phyloP scores from a whole-genome alignment of 2,329 filamentous ascomycete genomes.

The Penicillium sp. region DNA sequence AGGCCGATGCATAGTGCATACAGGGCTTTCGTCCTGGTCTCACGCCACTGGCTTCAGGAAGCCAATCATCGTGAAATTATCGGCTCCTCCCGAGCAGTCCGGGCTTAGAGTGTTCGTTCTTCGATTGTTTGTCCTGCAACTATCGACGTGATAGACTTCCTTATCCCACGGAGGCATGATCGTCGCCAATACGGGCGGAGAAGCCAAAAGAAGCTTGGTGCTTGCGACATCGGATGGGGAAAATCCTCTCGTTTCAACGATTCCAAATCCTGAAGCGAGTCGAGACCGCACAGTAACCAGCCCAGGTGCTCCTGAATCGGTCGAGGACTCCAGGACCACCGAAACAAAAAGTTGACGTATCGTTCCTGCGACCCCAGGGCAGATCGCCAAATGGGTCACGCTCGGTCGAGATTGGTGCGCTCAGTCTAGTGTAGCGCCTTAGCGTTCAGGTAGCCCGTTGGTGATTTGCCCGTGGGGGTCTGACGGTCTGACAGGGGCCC shows the following conservation, averaged over 20 bases:
- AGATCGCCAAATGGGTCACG: conserved; percentile 13
- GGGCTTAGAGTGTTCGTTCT: conserved; percentile 1
- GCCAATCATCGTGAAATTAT: conserved; percentile 10
- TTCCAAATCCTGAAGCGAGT: not conserved
- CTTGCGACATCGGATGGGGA: not conserved
- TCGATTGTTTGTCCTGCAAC: conserved; percentile 5
- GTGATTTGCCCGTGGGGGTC: not conserved
- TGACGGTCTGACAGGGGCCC: not conserved
- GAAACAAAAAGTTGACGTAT: conserved; percentile 23
- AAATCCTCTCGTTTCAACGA: not conserved
- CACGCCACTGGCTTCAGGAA: conserved; percentile 1
- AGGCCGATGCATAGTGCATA: conserved; percentile 2
- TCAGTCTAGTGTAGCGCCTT: not conserved
- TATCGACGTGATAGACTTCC: not conserved
- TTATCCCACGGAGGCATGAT: not conserved
- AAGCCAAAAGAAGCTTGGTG: not conserved
- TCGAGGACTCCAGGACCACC: not conserved
- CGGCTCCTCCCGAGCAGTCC: conserved; percentile 16
- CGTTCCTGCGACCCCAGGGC: conserved; percentile 11
- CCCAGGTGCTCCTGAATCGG: not conserved
- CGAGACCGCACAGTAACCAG: not conserved
- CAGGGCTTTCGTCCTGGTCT: conserved; percentile 5
- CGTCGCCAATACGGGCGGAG: not conserved
- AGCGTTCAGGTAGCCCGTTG: not conserved
- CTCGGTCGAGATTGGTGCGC: conserved; percentile 14